Percentiles rank a stretch among this genome's conserved stretches.
These are phyloP conservation scores for Coemansia sp. DNA, from an alignment of 192 early-diverging fungal genomes.

Conservation along the genomic window DNA sequence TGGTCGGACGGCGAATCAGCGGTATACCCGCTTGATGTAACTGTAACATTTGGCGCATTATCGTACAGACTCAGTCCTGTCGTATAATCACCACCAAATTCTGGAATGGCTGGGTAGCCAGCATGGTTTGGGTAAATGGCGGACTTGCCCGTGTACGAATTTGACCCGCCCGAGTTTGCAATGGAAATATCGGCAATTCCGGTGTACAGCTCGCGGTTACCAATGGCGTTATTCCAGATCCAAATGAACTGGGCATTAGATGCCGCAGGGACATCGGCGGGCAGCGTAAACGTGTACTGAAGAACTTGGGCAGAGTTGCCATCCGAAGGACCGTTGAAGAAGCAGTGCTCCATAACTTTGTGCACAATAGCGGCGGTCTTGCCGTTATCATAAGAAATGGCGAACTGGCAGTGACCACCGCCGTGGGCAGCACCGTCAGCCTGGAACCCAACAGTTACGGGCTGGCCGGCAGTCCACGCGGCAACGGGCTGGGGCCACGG, in stretches of 20 bases:
- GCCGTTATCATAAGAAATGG: constrained; percentile 49
- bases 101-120: constrained; percentile 51
- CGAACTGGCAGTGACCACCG: constrained; percentile 61
- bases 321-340: constrained; percentile 9
- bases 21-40: not conserved
- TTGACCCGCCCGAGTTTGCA: constrained; percentile 16
- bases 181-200: constrained; percentile 24
- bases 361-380: constrained; percentile 59
- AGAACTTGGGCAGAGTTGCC: constrained; percentile 18
- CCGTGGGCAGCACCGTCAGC: constrained; percentile 35
- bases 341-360: constrained; percentile 38
- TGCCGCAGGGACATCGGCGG: constrained; percentile 45
- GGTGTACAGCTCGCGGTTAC: too few species aligned
- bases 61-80: not conserved
- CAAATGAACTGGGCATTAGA: constrained; percentile 58
- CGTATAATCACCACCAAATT: constrained; percentile 17
- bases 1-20: not conserved
- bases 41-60: not conserved
- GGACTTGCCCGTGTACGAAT: constrained; percentile 23
- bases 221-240: constrained; percentile 60
- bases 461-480: constrained; percentile 40
- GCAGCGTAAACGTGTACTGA: constrained; percentile 30
- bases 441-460: constrained; percentile 35
- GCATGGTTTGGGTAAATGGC: constrained; percentile 29
- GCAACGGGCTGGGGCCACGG: constrained; percentile 13